phyloP scores from a whole-genome alignment of 1,284 basidiomycete species.

The Leccinum huronense region DNA sequence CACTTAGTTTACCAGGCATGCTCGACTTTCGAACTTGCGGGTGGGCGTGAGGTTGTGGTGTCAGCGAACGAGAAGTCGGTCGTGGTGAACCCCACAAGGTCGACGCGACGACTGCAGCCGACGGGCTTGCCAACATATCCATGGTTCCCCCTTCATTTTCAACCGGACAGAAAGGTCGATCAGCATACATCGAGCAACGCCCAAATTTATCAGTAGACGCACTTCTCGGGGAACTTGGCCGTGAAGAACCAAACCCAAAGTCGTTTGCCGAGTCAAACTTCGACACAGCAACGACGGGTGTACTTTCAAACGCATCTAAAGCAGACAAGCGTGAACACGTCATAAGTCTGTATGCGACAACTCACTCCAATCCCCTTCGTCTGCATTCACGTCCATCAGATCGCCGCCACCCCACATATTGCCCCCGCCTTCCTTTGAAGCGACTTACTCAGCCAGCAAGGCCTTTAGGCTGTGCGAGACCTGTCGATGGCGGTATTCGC shows the following conservation, averaged over 20 bases:
- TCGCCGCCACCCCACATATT: conserved; percentile 70
- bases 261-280: conserved; percentile 26
- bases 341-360: conserved; percentile 12
- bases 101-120: conserved; percentile 5
- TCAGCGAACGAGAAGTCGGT: conserved; percentile 15
- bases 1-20: background rate
- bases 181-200: background rate
- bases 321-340: conserved; percentile 2
- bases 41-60: conserved; percentile 21
- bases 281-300: conserved; percentile 40
- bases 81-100: conserved; percentile 24
- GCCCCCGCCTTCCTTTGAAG: conserved; percentile 49
- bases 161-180: background rate
- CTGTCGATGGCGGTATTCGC: conserved; percentile 13
- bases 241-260: conserved; percentile 24
- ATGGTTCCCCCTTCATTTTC: conserved; percentile 30
- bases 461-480: conserved; percentile 43
- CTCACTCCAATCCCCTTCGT: conserved; percentile 90
- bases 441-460: conserved; percentile 64
- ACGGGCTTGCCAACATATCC: conserved; percentile 9
- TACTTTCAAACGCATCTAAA: conserved; percentile 81
- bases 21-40: conserved; percentile 13
- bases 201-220: background rate
- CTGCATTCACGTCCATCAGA: conserved; percentile 88
- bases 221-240: conserved; percentile 21